phyloP scores from a whole-genome alignment of 169 alveolate genomes.

The Fabrea salina region DNA sequence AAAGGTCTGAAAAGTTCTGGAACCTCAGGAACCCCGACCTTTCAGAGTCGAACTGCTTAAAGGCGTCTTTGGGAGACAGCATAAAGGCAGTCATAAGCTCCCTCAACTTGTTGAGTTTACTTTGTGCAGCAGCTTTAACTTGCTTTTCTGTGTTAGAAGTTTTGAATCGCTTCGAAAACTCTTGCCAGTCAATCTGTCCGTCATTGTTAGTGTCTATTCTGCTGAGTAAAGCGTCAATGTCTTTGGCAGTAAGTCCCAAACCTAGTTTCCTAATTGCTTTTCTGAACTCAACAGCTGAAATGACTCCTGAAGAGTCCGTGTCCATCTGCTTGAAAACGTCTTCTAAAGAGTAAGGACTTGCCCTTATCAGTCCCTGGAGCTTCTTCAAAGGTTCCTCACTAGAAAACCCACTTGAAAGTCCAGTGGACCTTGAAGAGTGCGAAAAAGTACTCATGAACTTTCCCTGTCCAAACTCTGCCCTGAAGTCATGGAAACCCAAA shows the following conservation, averaged over 20 bases:
- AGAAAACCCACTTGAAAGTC: too few species aligned
- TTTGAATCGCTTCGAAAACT: conserved; percentile 61
- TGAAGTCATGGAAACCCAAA: conserved; percentile 42
- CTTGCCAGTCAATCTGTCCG: conserved; percentile 70
- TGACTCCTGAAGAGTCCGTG: conserved; percentile 54
- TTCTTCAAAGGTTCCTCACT: conserved; percentile 47
- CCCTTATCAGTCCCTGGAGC: conserved; percentile 51
- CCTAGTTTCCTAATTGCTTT: conserved; percentile 73
- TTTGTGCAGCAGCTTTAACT: conserved; percentile 54
- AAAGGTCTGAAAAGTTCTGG: neutral
- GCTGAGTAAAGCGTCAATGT: conserved; percentile 71
- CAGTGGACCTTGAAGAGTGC: conserved; percentile 27
- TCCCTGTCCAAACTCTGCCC: conserved; percentile 39
- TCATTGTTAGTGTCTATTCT: conserved; percentile 57
- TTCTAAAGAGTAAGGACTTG: conserved; percentile 34
- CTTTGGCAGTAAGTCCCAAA: conserved; percentile 73
- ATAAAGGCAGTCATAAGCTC: conserved; percentile 60
- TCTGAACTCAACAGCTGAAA: conserved; percentile 70
- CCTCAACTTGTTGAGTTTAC: conserved; percentile 59
- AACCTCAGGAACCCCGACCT: conserved; percentile 6
- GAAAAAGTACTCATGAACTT: conserved; percentile 30
- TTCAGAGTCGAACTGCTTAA: conserved; percentile 32
- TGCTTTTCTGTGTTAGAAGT: conserved; percentile 52
- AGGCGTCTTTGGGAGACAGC: conserved; percentile 77
- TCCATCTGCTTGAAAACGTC: conserved; percentile 55